Base-by-base conservation (phyloP, 2,329 filamentous ascomycete genomes). In the Pseudogymnoascus verrucosus region DNA sequence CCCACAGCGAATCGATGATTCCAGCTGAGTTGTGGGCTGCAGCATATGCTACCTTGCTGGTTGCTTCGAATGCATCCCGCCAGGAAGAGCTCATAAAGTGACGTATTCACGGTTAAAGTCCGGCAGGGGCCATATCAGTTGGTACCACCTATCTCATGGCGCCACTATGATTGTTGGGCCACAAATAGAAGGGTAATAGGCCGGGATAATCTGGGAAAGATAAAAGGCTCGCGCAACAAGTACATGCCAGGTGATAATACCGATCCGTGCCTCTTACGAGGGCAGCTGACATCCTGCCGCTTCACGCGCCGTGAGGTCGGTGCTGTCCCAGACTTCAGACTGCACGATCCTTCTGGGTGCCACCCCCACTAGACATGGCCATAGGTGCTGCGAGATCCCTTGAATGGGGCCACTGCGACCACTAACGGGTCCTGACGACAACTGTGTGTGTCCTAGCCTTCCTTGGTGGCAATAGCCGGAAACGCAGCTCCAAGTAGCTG, bases 11-110 rank as follows among this genome's bases (percentile, higher is more conserved):
- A 57, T 57, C n/a, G 28, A 34, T 19, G n/a, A 57, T 34, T 57
- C 28, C 51, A 57, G 51, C n/a, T 19, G 26, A 57, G 51, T 28
- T 57, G 28, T 7, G 16, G 28, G 26, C 51, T 57, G 51, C 51
- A 57, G 51, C 6, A 57, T 57, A 16, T 34, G 51, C 8, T 12
- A 57, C 51, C 51, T 16, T 57, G 51, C 26, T 57, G 51, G 51
- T 19, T 57, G 51, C 26, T 57, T 57, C 7, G n/a, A 57, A 57
- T 57, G 51, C 51, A 57, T 19, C n/a, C 51, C 51, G 51, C 51
- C 51, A 34, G 51, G 51, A 34, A 57, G 51, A 57, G 51, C 26
- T 21, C 51, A 19, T 57, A 57, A 34, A n/a, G 51, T 57, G 51
- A 57, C 51, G 51, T 57, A 57, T 57, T 21, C 19, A 12, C 51